Base-by-base conservation (phyloP, 1,284 basidiomycete genomes). In the Cutaneotrichosporon sp. region DNA sequence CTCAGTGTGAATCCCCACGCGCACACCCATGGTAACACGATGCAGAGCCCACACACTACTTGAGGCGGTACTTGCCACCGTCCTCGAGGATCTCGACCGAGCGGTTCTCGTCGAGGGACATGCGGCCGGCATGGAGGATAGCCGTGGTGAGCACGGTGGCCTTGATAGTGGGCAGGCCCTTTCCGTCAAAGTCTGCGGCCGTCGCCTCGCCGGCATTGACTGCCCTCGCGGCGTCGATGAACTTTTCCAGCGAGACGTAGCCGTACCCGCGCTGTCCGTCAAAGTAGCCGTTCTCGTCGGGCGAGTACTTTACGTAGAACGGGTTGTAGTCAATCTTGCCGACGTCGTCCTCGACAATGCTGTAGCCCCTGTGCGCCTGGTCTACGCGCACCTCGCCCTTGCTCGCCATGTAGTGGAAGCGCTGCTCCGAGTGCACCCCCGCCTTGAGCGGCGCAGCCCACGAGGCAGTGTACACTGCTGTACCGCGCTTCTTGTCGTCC, bases 371-470 rank as follows among this genome's bases (percentile, higher is more conserved):
- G 70, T 90, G 88, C 22, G 90, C 90, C 75, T 94, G 91, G 79
- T 94, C 89, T 63, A 94, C 87, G 47, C 80, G 83, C 67, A 93
- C 88, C 65, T 94, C 91, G 30, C 91, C 91, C 80, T 88, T 90
- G 76, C 88, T 85, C 37, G 81, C 90, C 87, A 92, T 90, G 76
- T 92, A 92, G 75, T 92, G 91, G 87, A 89, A 94, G 67, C 88
- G 83, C 71, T 96, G 91, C 51, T 87, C 87, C 10, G 86, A 86
- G 73, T 94, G 91, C 0, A 80, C 77, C 41, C 79, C 78, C 9
- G 77, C 75, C 44, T 76, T 77, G 45, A 76, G 63, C 0, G 78
- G 77, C 0, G 77, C 77, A 1, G 77, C 71, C 77, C 77, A 93
- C 54, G 86, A 88, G 14, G 91, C 90, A 4, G 91, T 93, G 77